Base-by-base conservation (phyloP, 805 yeast genomes). In the Maudiozyma barnettii region DNA sequence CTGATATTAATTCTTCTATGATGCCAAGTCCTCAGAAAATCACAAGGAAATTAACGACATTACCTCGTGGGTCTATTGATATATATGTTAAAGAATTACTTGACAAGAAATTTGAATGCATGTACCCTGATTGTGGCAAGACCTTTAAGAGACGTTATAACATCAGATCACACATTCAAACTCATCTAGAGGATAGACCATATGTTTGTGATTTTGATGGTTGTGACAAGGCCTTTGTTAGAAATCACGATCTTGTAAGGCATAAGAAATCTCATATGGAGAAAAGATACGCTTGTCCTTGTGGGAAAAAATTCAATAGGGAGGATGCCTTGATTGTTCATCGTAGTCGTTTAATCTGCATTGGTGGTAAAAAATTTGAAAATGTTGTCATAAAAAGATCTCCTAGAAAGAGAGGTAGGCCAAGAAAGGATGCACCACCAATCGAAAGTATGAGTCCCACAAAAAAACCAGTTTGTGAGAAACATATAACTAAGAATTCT, bases 141-240 rank as follows among this genome's bases (percentile, higher is more conserved):
- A 70, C 75, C 46, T 91, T 93, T 65, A 81, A 89, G 7, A 74
- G 99, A 58, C 73, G 96, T 43, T 93, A 95, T 67, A 93, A 93
- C 59, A 86, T 88, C 13, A 73, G 98, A 53, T 87, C 96, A 0
- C 99, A 93, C 63, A 89, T 93, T 47, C 99, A 93, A 62, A 93
- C 99, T 0, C 99, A 93, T 70, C 68, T 93, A 44, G 82, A 91
- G 61, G 98, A 93, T 65, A 73, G 97, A 53, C 99, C 99, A 1
- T 91, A 87, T 66, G 70, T 74, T 0, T 93, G 99, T 68, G 72
- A 71, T 23, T 55, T 55, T 38, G 70, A 69, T 4, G 73, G 73
- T 39, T 93, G 99, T 66, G 76, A 78, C 5, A 86, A 90, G 54
- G 78, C 86, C 30, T 93, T 93, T 69, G 99, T 93, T 21, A 75